Conservation (phyloP, 2,329 filamentous ascomycete species). For the Aspergillus fischeri region DNA sequence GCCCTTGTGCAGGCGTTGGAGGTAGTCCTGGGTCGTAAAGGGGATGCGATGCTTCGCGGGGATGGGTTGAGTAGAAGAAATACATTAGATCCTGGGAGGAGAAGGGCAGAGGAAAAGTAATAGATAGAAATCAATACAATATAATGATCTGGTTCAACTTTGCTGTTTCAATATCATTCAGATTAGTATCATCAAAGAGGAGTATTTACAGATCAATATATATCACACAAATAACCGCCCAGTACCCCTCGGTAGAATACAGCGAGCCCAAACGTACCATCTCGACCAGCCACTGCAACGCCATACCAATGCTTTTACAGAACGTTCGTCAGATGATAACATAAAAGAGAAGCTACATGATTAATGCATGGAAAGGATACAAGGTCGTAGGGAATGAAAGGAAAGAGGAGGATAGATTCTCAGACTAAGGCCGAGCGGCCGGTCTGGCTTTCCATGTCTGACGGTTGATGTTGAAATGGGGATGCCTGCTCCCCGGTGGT, state of each 20-base stretch:
- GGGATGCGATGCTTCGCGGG: conserved; percentile 47
- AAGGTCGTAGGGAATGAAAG: conserved; percentile 5
- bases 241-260: background rate
- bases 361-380: conserved; percentile 10
- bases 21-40: conserved; percentile 65
- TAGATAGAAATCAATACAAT: background rate
- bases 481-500: conserved; percentile 28
- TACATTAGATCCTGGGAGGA: conserved; percentile 45
- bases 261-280: background rate
- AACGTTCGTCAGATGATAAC: conserved; percentile 20
- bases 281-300: conserved; percentile 17
- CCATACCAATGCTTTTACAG: conserved; percentile 28
- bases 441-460: conserved; percentile 31
- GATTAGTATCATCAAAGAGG: background rate
- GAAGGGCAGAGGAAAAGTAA: conserved; percentile 13
- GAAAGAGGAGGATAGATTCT: background rate
- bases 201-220: background rate
- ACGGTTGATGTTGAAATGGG: conserved; percentile 29
- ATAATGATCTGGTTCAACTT: background rate
- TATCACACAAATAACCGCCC: background rate
- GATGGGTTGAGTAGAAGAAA: conserved; percentile 53
- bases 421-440: conserved; percentile 24
- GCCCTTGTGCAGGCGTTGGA: conserved; percentile 72
- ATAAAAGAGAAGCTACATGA: conserved; percentile 9
- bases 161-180: background rate